Percentiles rank a stretch among this genome's conserved stretches.
These are phyloP conservation scores for Besnoitia besnoiti DNA, from an alignment of 169 alveolate genomes.

Conservation along the genomic window DNA sequence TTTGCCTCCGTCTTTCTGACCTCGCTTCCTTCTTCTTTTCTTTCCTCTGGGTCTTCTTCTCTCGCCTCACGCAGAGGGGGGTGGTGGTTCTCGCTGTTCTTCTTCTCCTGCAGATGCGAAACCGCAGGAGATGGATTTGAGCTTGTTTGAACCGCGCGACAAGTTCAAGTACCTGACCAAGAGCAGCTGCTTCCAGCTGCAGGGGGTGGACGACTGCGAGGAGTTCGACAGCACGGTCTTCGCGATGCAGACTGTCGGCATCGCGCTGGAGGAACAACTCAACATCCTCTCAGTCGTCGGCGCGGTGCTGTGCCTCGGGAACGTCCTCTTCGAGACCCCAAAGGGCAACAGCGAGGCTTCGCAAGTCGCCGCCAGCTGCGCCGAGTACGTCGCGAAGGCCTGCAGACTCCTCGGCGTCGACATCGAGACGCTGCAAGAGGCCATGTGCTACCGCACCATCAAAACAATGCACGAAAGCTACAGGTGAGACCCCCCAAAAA, in stretches of 20 bases:
- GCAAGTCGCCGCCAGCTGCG: background rate
- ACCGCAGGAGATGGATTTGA: slow-evolving; percentile 5
- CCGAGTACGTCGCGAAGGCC: slow-evolving; percentile 69
- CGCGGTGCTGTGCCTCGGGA: slow-evolving; percentile 90
- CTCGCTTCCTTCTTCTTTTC: background rate
- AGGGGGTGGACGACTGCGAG: slow-evolving; percentile 65
- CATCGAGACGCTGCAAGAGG: slow-evolving; percentile 69
- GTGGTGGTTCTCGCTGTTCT: background rate
- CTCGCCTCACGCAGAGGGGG: background rate
- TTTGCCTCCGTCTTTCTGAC: background rate
- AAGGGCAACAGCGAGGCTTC: slow-evolving; percentile 68
- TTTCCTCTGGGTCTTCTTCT: background rate
- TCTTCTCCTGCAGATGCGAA: background rate
- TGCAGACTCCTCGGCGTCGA: slow-evolving; percentile 76
- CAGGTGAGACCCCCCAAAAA: slow-evolving; percentile 4
- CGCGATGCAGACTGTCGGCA: slow-evolving; percentile 81
- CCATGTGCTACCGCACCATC: slow-evolving; percentile 75
- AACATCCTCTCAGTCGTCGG: slow-evolving; percentile 77
- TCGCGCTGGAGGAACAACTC: slow-evolving; percentile 77
- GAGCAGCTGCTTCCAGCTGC: slow-evolving; percentile 58
- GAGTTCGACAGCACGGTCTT: slow-evolving; percentile 72
- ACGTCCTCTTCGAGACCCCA: slow-evolving; percentile 80
- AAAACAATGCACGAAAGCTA: slow-evolving; percentile 65
- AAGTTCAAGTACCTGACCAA: slow-evolving; percentile 60
- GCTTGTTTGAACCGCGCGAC: slow-evolving; percentile 45